Base-by-base conservation (phyloP, 352 stramenopile genomes). In the Halophytophthora polymorphica region DNA sequence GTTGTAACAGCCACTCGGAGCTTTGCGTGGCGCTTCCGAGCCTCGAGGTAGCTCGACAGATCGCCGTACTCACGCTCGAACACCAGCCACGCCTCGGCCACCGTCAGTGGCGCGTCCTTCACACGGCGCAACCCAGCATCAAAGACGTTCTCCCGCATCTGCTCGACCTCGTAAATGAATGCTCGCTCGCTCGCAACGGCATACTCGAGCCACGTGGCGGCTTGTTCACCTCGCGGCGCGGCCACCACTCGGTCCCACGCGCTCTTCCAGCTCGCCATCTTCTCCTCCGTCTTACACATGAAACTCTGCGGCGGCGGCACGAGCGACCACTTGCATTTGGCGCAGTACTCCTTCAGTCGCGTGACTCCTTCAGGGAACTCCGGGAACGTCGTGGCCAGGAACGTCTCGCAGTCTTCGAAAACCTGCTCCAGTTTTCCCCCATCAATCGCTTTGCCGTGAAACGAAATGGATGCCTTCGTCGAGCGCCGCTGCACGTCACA, bases 31-130 rank as follows among this genome's bases (percentile, higher is more conserved):
- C 69, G 62, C 23, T 49, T 58, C 15, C 66, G 59, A 6, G 65
- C 71, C 2, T 48, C 48, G 28, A 77, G 45, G 42, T 78, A 77
- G 46, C 54, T 50, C 15, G 36, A 15, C 23, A 85, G 41, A 37
- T 71, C 49, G 2, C 73, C 73, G 51, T 78, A 59, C 62, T 85
- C 71, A 39, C 73, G 67, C 51, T 85, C 73, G 18, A 85, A 85
- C 1, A 66, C 55, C 22, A 80, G 44, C 71, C 68, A 85, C 12
- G 62, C 17, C 44, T 85, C 71, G 14, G 67, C 55, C 12, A 85
- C 38, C 19, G 39, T 48, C 25, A 61, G 12, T 3, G 66, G 66
- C 12, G 53, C 43, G 33, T 80, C 71, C 12, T 61, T 69, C 2
- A 80, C 68, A 11, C 49, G 42, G 39, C 75, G 31, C 14, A 71